Evolutionary conservation across 768 basidiomycete genomes (phyloP), one percentile per base, ranked within the genome.

Genomic region (Leccinum incarnatum): DNA sequence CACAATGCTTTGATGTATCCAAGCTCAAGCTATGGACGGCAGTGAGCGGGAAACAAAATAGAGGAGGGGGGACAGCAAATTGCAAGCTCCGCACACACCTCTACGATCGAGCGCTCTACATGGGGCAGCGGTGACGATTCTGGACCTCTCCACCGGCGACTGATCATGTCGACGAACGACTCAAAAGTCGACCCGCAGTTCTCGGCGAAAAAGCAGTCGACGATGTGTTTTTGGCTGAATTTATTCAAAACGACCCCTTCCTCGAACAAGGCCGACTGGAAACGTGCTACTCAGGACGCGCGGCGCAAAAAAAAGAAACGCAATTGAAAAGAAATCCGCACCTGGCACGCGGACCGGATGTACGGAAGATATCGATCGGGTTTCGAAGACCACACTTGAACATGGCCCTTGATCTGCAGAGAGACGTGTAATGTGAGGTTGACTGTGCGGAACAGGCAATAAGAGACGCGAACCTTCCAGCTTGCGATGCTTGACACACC

Each of bases 161-260:
- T 61, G 23, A 83, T 62, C 23, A 70, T 72, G n/a, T 73, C 68
- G 42, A 75, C 65, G 37, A 87, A 75, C 14, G 72, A 65, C 40
- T 78, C 75, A 63, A 85, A 87, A 7, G 78, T 71, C n/a, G 83
- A 59, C 2, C 85, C 86, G 7, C 86, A 73, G 0, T 80, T 83
- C 65, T 91, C 89, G 51, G 67, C 67, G 67, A 88, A 89, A 65
- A 90, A 86, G 30, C 76, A 81, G 47, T 88, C 83, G 1, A 85
- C 74, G 51, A 89, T 63, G 80, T 88, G 86, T 46, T 74, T 70
- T 53, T 78, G 76, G 0, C 76, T 74, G 67, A 80, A 79, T 64
- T 76, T 76, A 65, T 79, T 78, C 23, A 90, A 66, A 23, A 89
- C 74, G 40, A 83, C 64, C 14, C 82, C 82, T 60, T 87, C 83